phyloP scores from a whole-genome alignment of 2,329 filamentous ascomycete species.

The Hymenoscyphus albidus region DNA sequence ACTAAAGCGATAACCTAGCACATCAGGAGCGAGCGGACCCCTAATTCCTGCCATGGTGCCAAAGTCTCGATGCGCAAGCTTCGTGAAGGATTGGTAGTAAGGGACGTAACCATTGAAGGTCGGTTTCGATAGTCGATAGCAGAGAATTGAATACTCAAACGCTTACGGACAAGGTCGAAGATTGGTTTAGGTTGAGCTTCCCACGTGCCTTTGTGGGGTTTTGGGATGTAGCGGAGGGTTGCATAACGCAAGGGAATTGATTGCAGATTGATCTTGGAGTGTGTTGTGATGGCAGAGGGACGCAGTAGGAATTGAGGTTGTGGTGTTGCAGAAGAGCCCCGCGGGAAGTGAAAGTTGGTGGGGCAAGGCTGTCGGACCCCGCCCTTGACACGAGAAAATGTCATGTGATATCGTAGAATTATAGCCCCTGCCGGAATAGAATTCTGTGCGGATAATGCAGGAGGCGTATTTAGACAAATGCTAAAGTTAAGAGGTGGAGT shows the following conservation, averaged over 20 bases:
- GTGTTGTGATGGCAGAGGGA: background rate
- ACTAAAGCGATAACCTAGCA: background rate
- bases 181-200: background rate
- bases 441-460: background rate
- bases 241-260: background rate
- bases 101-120: background rate
- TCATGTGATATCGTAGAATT: background rate
- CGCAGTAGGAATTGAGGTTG: background rate
- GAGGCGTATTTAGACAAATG: background rate
- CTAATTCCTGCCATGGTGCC: background rate
- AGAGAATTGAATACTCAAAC: constrained; percentile 1
- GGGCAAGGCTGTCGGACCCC: background rate
- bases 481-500: background rate
- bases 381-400: background rate
- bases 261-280: background rate
- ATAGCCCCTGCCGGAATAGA: background rate
- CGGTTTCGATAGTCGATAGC: background rate
- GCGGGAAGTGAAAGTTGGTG: background rate
- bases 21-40: background rate
- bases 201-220: background rate
- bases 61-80: background rate
- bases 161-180: background rate
- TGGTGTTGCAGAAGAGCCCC: background rate
- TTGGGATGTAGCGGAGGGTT: background rate
- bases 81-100: background rate